phyloP scores from a whole-genome alignment of 1,139 yeast species.

The Hanseniaspora gamundiae region DNA sequence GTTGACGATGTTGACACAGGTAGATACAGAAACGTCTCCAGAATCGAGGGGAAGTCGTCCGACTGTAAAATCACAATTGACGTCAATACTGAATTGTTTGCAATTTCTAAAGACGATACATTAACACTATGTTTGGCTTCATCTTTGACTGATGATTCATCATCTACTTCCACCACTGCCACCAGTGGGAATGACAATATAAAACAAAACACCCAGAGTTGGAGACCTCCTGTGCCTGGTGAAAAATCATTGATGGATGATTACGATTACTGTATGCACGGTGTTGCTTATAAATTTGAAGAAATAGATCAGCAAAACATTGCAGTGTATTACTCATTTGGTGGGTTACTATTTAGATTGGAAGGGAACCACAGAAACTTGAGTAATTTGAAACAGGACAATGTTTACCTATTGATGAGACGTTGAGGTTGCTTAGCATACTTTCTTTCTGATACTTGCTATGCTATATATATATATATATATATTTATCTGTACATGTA shows the following conservation, averaged over 20 bases:
- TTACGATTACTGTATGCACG: slow-evolving; percentile 97
- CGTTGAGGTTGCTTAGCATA: slow-evolving; percentile 16
- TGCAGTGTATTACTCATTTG: slow-evolving; percentile 89
- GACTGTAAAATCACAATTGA: slow-evolving; percentile 83
- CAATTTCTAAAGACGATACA: slow-evolving; percentile 66
- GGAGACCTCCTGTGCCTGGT: slow-evolving; percentile 86
- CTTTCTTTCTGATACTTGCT: too few relatives aligned
- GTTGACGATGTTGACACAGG: slow-evolving; percentile 80
- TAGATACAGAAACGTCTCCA: slow-evolving; percentile 83
- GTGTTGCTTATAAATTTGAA: slow-evolving; percentile 94
- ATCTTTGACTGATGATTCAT: slow-evolving; percentile 46
- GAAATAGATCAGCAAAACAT: slow-evolving; percentile 56
- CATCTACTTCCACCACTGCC: too few relatives aligned
- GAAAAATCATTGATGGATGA: slow-evolving; percentile 89
- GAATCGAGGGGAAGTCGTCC: slow-evolving; percentile 81
- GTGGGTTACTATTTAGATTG: slow-evolving; percentile 85
- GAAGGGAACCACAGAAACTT: slow-evolving; percentile 92
- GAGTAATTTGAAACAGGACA: slow-evolving; percentile 84
- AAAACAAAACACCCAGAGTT: slow-evolving; percentile 45
- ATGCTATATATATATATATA: not conserved
- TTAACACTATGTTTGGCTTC: slow-evolving; percentile 85
- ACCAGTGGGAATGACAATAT: too few relatives aligned
- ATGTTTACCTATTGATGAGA: slow-evolving; percentile 82
- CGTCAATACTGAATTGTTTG: slow-evolving; percentile 85
- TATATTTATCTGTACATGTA: slow-evolving; percentile 4